Evolutionary conservation across 352 stramenopile species (phyloP).

Genomic region (Bremia lactucae): DNA sequence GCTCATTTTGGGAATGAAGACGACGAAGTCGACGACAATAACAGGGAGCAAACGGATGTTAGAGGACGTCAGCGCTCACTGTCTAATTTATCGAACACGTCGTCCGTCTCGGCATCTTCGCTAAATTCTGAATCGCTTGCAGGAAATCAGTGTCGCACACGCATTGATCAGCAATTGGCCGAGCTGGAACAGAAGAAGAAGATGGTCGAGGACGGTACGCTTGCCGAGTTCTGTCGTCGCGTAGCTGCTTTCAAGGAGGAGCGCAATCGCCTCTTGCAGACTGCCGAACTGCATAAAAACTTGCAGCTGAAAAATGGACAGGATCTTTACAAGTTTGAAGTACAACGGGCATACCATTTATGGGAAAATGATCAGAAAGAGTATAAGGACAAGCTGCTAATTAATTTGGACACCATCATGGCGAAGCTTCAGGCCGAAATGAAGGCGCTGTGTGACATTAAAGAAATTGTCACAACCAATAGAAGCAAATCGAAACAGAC

Average conservation of each 20-base stretch:
- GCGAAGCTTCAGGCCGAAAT: constrained; percentile 40
- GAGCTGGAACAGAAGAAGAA: constrained; percentile 77
- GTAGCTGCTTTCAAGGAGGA: constrained; percentile 79
- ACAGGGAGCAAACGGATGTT: constrained; percentile 9
- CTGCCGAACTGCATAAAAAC: constrained; percentile 70
- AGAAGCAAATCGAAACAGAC: constrained; percentile 4
- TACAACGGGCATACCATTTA: constrained; percentile 58
- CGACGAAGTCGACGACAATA: constrained; percentile 17
- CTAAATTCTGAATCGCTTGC: constrained; percentile 32
- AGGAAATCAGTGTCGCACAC: constrained; percentile 23
- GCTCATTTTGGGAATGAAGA: constrained; percentile 13
- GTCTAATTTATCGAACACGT: constrained; percentile 58
- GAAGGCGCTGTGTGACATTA: constrained; percentile 21
- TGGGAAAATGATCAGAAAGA: constrained; percentile 48
- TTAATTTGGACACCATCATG: constrained; percentile 34
- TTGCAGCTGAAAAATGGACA: constrained; percentile 77
- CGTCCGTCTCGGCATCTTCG: constrained; percentile 37
- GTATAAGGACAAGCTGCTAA: constrained; percentile 45
- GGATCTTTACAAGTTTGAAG: constrained; percentile 69
- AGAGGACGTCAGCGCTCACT: constrained; percentile 38
- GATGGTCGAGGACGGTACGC: constrained; percentile 76
- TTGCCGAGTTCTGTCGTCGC: constrained; percentile 73
- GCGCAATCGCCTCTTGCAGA: constrained; percentile 58
- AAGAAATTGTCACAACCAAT: constrained; percentile 7
- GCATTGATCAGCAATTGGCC: constrained; percentile 44